Evolutionary conservation across 2,329 filamentous ascomycete species (phyloP).

Genomic region (Clathrospora elynae): DNA sequence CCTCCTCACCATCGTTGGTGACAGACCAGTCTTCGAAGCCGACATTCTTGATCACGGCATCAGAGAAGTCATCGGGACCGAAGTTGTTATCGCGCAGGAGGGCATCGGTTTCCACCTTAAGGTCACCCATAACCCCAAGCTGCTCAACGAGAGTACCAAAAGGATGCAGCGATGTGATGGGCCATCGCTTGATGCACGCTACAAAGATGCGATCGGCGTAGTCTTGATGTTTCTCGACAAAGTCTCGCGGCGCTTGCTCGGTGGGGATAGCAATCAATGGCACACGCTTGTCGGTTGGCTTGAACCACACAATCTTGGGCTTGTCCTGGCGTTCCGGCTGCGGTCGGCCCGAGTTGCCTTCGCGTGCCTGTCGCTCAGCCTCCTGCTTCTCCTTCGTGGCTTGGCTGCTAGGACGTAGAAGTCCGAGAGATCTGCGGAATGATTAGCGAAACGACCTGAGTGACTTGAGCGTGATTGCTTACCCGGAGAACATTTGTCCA

Average conservation of each 20-base stretch:
- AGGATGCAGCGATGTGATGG: slow-evolving; percentile 97
- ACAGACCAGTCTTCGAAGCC: slow-evolving; percentile 91
- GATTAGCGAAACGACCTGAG: slow-evolving; percentile 14
- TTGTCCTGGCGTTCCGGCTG: slow-evolving; percentile 91
- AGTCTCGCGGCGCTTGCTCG: slow-evolving; percentile 95
- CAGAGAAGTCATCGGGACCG: slow-evolving; percentile 94
- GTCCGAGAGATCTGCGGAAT: slow-evolving; percentile 72
- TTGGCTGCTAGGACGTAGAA: slow-evolving; percentile 94
- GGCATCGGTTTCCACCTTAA: slow-evolving; percentile 97
- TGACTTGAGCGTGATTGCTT: slow-evolving; percentile 13
- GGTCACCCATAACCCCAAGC: slow-evolving; percentile 94
- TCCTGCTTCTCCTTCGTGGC: slow-evolving; percentile 99
- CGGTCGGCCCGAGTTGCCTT: slow-evolving; percentile 73
- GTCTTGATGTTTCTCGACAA: slow-evolving; percentile 97
- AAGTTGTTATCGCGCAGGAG: slow-evolving; percentile 99
- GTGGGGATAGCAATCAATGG: slow-evolving; percentile 97
- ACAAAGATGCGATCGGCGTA: slow-evolving; percentile 98
- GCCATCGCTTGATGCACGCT: slow-evolving; percentile 99
- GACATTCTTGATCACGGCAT: slow-evolving; percentile 91
- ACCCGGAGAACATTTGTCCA: slow-evolving; percentile 95
- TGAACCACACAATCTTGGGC: slow-evolving; percentile 99
- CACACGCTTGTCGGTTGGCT: slow-evolving; percentile 98
- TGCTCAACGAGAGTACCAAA: slow-evolving; percentile 98
- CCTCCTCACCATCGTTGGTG: slow-evolving; percentile 77
- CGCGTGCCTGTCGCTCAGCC: slow-evolving; percentile 88